Percentiles rank a stretch among this genome's conserved stretches.
Evolutionary conservation across 371 early-diverging fungal genomes (phyloP).

Genomic region (Phascolomyces articulosus): DNA sequence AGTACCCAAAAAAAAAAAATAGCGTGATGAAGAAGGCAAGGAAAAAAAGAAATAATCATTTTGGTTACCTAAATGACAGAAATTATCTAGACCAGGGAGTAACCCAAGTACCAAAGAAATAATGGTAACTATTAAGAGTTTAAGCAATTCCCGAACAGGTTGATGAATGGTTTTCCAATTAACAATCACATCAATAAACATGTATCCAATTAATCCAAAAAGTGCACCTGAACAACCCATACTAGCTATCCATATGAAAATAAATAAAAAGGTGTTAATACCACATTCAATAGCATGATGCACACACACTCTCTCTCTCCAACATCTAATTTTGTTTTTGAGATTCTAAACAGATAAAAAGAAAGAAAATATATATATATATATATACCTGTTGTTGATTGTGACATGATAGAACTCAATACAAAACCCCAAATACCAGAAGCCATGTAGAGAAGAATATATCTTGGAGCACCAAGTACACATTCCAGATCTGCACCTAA

Average conservation of each 20-base stretch:
- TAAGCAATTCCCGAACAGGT: slow-evolving; percentile 73
- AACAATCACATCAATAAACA: slow-evolving; percentile 79
- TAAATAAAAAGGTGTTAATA: background rate
- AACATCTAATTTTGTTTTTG: no score
- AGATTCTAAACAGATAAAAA: no score
- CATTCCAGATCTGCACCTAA: slow-evolving; percentile 77
- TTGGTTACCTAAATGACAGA: slow-evolving; percentile 63
- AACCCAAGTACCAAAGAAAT: slow-evolving; percentile 71
- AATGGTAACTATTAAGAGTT: slow-evolving; percentile 64
- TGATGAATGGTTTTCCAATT: slow-evolving; percentile 74
- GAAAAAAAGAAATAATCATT: no score
- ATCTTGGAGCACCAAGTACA: slow-evolving; percentile 75
- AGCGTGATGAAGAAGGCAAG: no score
- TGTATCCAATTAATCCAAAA: slow-evolving; percentile 82
- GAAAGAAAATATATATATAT: no score
- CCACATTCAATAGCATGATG: no score
- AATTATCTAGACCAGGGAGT: slow-evolving; percentile 82
- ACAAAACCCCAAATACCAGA: slow-evolving; percentile 84
- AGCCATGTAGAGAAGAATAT: slow-evolving; percentile 73
- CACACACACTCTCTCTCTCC: no score
- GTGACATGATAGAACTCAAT: slow-evolving; percentile 74
- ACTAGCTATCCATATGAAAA: slow-evolving; percentile 44
- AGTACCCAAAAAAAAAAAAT: no score
- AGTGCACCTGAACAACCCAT: slow-evolving; percentile 87
- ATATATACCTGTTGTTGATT: slow-evolving; percentile 43